Percentiles rank a stretch among this genome's conserved stretches.
These are phyloP conservation scores for Ganoderma multipileum DNA, from an alignment of 1,284 basidiomycete genomes.

Conservation along the genomic window DNA sequence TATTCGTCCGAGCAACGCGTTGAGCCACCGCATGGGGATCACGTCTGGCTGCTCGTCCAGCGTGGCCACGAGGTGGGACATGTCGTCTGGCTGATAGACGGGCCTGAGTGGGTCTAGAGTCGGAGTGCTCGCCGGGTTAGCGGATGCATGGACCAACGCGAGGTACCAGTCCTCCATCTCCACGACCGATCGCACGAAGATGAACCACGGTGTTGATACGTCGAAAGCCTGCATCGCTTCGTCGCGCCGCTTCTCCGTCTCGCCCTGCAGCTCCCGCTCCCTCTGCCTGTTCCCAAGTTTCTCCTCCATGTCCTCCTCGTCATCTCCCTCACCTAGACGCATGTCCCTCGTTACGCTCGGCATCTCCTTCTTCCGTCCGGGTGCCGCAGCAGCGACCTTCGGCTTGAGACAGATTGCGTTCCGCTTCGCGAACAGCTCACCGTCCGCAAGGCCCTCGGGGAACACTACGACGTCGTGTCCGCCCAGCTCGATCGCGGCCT, in stretches of 20 bases:
- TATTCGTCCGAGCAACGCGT: constrained; percentile 90
- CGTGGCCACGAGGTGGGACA: constrained; percentile 83
- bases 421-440: constrained; percentile 88
- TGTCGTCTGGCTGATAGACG: constrained; percentile 82
- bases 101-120: constrained; percentile 61
- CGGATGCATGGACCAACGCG: constrained; percentile 79
- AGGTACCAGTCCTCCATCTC: constrained; percentile 98
- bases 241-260: constrained; percentile 54
- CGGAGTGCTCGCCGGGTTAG: constrained; percentile 61
- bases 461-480: constrained; percentile 78
- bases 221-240: constrained; percentile 56
- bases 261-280: constrained; percentile 49
- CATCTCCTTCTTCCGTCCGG: constrained; percentile 41
- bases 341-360: constrained; percentile 63
- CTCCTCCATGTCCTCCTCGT: constrained; percentile 49
- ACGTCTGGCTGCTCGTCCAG: constrained; percentile 94
- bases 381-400: constrained; percentile 37
- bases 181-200: constrained; percentile 84
- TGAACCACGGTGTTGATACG: constrained; percentile 79
- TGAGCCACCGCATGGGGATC: constrained; percentile 96
- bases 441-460: constrained; percentile 77
- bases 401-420: constrained; percentile 85
- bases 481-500: constrained; percentile 83
- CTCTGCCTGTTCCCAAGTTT: constrained; percentile 43
- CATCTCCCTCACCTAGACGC: constrained; percentile 48